These are phyloP conservation scores for Verruconis gallopava DNA, from an alignment of 2,329 filamentous ascomycete species.

Conservation along the genomic window DNA sequence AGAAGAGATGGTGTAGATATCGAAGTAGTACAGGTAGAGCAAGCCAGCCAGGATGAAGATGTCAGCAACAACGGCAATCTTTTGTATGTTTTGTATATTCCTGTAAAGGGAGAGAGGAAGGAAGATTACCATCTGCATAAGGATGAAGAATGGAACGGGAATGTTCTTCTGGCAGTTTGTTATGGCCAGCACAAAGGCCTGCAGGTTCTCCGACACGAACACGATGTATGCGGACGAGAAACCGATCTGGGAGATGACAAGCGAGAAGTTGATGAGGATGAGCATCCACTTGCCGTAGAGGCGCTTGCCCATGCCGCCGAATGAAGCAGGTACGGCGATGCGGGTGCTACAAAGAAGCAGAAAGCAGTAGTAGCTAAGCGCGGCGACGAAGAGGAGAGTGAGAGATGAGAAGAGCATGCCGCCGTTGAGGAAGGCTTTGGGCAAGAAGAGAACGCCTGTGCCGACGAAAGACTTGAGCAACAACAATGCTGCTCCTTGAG, in stretches of 20 bases:
- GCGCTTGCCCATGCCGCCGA: slow-evolving; percentile 89
- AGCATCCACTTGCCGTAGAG: slow-evolving; percentile 88
- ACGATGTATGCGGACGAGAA: slow-evolving; percentile 95
- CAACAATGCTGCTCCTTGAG: slow-evolving; percentile 67
- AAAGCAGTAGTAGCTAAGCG: slow-evolving; percentile 93
- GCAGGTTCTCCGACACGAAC: slow-evolving; percentile 89
- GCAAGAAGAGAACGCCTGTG: slow-evolving; percentile 86
- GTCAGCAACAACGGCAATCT: slow-evolving; percentile 86
- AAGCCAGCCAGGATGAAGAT: slow-evolving; percentile 87
- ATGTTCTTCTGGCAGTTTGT: slow-evolving; percentile 76
- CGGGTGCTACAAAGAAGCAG: slow-evolving; percentile 82
- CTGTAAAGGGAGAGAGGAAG: slow-evolving; percentile 84
- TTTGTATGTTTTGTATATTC: slow-evolving; percentile 94
- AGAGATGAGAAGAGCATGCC: slow-evolving; percentile 95
- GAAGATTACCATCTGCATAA: slow-evolving; percentile 94
- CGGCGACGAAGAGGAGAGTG: slow-evolving; percentile 73
- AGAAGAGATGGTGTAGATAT: slow-evolving; percentile 64
- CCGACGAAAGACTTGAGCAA: slow-evolving; percentile 96
- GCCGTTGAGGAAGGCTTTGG: slow-evolving; percentile 85
- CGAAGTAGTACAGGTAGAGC: slow-evolving; percentile 91
- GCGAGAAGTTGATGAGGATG: slow-evolving; percentile 73
- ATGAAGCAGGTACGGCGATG: slow-evolving; percentile 78
- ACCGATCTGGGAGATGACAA: slow-evolving; percentile 89
- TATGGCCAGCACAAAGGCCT: slow-evolving; percentile 87
- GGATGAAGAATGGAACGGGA: slow-evolving; percentile 75